A percentile compares a stretch with the other conserved stretches of the same genome.
Conservation (phyloP, 139 green algal species). For the Micractinium sp. region DNA sequence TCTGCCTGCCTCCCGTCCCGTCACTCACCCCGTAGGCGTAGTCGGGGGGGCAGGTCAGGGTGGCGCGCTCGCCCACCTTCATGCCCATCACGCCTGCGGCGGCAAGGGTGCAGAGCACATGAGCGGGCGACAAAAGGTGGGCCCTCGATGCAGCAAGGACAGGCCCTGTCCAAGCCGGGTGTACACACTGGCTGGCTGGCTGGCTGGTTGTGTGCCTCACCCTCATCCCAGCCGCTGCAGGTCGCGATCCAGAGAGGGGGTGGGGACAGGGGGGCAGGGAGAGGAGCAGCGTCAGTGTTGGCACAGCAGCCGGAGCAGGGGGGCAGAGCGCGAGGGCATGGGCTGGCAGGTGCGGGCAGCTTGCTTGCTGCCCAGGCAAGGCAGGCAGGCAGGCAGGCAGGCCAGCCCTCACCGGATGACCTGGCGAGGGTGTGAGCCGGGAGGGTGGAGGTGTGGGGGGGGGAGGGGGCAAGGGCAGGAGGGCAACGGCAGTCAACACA, state of each 20-base stretch:
- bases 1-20: neutral
- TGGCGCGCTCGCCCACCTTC: conserved; percentile 33
- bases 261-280: neutral
- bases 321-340: neutral
- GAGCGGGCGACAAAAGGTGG: too few species aligned
- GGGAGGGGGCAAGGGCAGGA: too few species aligned
- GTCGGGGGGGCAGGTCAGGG: conserved; percentile 41
- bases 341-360: too few species aligned
- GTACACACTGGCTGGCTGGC: neutral
- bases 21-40: conserved; percentile 40
- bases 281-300: neutral
- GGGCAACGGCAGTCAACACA: too few species aligned
- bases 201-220: neutral
- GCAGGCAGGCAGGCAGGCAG: too few species aligned
- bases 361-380: too few species aligned
- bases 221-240: conserved; percentile 49
- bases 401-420: neutral
- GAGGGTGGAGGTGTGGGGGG: too few species aligned
- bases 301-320: neutral
- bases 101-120: too few species aligned
- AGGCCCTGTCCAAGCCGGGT: neutral
- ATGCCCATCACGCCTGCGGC: conserved; percentile 7
- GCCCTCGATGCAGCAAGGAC: too few species aligned
- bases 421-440: too few species aligned
- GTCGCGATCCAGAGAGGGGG: neutral